Percentiles rank a stretch among this genome's conserved stretches.
Conservation (phyloP, 805 yeast species). For the Henningerozyma blattae region DNA sequence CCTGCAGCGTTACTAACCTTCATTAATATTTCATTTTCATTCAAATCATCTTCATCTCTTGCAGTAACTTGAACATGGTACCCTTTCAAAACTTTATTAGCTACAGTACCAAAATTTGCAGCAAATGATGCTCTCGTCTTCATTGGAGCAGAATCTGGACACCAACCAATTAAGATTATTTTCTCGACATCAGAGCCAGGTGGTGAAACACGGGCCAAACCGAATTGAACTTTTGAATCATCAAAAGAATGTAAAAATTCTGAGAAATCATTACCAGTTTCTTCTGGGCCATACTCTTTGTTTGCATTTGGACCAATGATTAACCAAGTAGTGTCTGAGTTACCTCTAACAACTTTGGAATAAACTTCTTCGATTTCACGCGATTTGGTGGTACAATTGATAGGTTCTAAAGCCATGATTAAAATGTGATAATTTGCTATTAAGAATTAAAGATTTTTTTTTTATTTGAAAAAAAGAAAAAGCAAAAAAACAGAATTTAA, state of each 20-base stretch:
- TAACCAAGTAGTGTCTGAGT: conserved; percentile 58
- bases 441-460: too few relatives aligned
- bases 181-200: conserved; percentile 88
- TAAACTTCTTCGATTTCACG: conserved; percentile 64
- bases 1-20: conserved; percentile 89
- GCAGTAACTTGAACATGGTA: conserved; percentile 96
- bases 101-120: conserved; percentile 62
- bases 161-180: conserved; percentile 83
- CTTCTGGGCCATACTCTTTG: conserved; percentile 30
- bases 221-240: conserved; percentile 84
- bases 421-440: neutral
- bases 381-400: conserved; percentile 55
- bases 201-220: conserved; percentile 75
- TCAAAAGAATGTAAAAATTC: conserved; percentile 75
- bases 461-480: too few relatives aligned
- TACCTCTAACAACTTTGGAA: conserved; percentile 70
- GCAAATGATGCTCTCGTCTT: conserved; percentile 68
- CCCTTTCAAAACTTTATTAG: conserved; percentile 51
- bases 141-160: conserved; percentile 90
- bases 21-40: conserved; percentile 59
- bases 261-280: conserved; percentile 49
- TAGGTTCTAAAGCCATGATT: conserved; percentile 31
- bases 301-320: conserved; percentile 64
- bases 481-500: too few relatives aligned
- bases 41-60: conserved; percentile 84